A percentile compares a stretch with the other conserved stretches of the same genome.
These are phyloP conservation scores for Penicillium arizonense DNA, from an alignment of 495 filamentous ascomycete species.

Conservation along the genomic window DNA sequence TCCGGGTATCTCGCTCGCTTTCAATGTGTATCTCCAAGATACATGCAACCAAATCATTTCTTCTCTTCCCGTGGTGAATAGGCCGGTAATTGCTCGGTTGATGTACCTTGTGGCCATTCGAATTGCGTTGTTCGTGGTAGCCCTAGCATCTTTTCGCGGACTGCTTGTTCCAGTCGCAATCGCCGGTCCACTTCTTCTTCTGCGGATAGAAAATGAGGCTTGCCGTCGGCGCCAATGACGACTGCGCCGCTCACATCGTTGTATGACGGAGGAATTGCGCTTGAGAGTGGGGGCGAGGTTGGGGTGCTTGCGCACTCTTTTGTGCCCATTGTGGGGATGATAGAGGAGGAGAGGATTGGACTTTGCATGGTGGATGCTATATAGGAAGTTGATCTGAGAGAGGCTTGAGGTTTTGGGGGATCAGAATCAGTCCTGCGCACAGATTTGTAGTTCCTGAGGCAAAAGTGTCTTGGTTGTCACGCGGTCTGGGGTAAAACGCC, in stretches of 20 bases:
- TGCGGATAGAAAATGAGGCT: slow-evolving; percentile 27
- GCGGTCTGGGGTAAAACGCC: too few species aligned
- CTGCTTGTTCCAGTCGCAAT: slow-evolving; percentile 17
- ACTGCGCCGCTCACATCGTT: slow-evolving; percentile 33
- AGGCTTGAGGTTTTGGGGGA: too few species aligned
- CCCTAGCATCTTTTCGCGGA: slow-evolving; percentile 31
- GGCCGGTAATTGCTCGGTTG: slow-evolving; percentile 12
- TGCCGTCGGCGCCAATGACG: slow-evolving; percentile 25
- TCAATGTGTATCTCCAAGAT: not conserved
- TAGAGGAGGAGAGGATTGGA: not conserved
- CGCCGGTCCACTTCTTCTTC: slow-evolving; percentile 26
- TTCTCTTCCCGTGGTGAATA: slow-evolving; percentile 18
- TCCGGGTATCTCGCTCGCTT: too few species aligned
- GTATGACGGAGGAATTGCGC: slow-evolving; percentile 19
- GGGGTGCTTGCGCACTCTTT: not conserved
- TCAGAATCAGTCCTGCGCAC: too few species aligned
- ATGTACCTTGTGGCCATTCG: slow-evolving; percentile 16
- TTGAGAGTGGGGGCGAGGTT: not conserved
- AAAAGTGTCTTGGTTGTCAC: too few species aligned
- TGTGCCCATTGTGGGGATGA: not conserved
- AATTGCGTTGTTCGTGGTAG: slow-evolving; percentile 23
- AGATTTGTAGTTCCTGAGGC: too few species aligned
- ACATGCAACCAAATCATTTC: not conserved
- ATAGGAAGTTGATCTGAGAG: not conserved
- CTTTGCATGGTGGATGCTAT: not conserved